Percentiles rank a stretch among this genome's conserved stretches.
Evolutionary conservation across 805 yeast species (phyloP).

Genomic region (Saccharomycopsis sp.): DNA sequence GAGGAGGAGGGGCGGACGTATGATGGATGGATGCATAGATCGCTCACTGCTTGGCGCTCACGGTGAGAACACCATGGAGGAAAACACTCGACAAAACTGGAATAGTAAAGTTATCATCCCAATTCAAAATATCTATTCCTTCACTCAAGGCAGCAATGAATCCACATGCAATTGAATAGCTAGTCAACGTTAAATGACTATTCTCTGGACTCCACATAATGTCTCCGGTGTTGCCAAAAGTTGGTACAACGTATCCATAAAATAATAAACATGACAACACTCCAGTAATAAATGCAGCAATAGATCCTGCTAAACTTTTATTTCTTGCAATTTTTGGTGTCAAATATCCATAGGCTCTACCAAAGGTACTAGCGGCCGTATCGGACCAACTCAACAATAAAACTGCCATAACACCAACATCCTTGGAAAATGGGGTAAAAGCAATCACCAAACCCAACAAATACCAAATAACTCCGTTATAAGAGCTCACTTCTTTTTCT

Average conservation of each 20-base stretch:
- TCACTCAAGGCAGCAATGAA: slow-evolving; percentile 82
- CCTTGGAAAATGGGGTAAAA: slow-evolving; percentile 67
- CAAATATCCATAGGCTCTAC: slow-evolving; percentile 75
- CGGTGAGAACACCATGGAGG: slow-evolving; percentile 36
- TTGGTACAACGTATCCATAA: slow-evolving; percentile 70
- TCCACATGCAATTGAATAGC: slow-evolving; percentile 60
- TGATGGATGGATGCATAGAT: neutral
- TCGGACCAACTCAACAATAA: slow-evolving; percentile 93
- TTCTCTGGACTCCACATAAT: slow-evolving; percentile 61
- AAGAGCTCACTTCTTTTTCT: slow-evolving; percentile 61
- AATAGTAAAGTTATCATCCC: slow-evolving; percentile 93
- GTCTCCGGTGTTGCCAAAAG: slow-evolving; percentile 47
- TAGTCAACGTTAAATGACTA: slow-evolving; percentile 46
- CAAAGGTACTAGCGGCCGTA: slow-evolving; percentile 92
- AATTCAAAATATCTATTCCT: slow-evolving; percentile 63
- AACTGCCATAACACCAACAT: slow-evolving; percentile 68
- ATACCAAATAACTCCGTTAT: slow-evolving; percentile 88
- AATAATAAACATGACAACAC: slow-evolving; percentile 54
- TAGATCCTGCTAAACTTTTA: slow-evolving; percentile 85
- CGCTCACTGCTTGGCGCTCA: neutral
- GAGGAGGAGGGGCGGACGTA: too few relatives aligned
- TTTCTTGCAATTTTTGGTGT: slow-evolving; percentile 70
- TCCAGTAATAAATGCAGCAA: slow-evolving; percentile 80
- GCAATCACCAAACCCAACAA: slow-evolving; percentile 71
- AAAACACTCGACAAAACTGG: slow-evolving; percentile 78